phyloP scores from a whole-genome alignment of 2,329 filamentous ascomycete species.

The Fusarium sp. region DNA sequence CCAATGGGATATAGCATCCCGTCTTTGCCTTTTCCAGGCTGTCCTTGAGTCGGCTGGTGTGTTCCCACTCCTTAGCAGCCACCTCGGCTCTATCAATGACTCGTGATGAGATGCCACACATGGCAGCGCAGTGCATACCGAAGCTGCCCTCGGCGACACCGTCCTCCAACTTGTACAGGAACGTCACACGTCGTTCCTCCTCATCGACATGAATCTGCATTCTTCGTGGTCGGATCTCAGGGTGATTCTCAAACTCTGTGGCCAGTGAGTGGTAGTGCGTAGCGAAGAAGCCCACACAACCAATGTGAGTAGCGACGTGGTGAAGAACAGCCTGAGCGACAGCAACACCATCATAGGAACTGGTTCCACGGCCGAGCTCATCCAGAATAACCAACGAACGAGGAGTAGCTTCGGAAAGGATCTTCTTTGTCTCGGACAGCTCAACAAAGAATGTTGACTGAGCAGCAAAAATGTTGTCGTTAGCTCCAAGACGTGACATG shows the following conservation, averaged over 20 bases:
- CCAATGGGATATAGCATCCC: slow-evolving; percentile 85
- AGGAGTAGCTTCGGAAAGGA: slow-evolving; percentile 91
- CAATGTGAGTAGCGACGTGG: slow-evolving; percentile 92
- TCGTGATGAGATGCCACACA: slow-evolving; percentile 90
- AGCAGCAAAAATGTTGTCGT: slow-evolving; percentile 98
- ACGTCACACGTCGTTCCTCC: slow-evolving; percentile 86
- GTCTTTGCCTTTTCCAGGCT: slow-evolving; percentile 84
- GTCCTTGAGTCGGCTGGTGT: slow-evolving; percentile 90
- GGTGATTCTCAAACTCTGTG: slow-evolving; percentile 88
- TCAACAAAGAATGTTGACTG: slow-evolving; percentile 99
- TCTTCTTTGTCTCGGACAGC: slow-evolving; percentile 97
- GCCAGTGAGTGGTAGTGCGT: slow-evolving; percentile 97
- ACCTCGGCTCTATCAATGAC: slow-evolving; percentile 90
- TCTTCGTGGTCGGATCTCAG: slow-evolving; percentile 85
- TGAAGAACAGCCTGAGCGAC: slow-evolving; percentile 98
- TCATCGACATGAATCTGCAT: slow-evolving; percentile 98
- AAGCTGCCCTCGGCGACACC: slow-evolving; percentile 97
- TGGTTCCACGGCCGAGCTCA: slow-evolving; percentile 94
- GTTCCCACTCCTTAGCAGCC: slow-evolving; percentile 93
- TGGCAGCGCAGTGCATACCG: slow-evolving; percentile 98
- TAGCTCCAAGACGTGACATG: slow-evolving; percentile 97
- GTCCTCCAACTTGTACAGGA: slow-evolving; percentile 92
- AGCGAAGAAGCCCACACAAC: slow-evolving; percentile 95
- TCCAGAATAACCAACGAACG: slow-evolving; percentile 96
- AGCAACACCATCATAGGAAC: slow-evolving; percentile 94